Evolutionary conservation across 257 asterid genomes (phyloP).

Genomic region (Perilla frutescens): DNA sequence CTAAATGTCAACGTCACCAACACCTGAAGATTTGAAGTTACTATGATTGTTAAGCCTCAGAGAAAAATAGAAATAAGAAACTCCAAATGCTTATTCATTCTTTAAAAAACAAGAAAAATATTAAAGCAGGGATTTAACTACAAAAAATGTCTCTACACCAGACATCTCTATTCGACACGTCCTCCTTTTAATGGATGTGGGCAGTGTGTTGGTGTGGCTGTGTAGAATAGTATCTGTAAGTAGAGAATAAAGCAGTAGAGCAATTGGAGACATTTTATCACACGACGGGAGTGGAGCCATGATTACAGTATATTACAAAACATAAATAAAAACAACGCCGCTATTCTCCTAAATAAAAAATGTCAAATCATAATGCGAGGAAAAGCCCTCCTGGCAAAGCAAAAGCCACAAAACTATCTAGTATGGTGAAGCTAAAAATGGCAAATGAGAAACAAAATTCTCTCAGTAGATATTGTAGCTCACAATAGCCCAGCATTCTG

Average conservation of each 20-base stretch:
- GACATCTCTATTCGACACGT: background rate
- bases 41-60: background rate
- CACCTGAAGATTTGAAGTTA: too few species aligned
- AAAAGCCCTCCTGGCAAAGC: background rate
- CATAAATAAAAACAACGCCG: background rate
- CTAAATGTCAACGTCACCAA: too few species aligned
- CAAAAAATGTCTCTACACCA: too few species aligned
- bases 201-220: too few species aligned
- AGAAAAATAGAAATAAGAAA: background rate
- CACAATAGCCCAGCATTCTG: constrained; percentile 64
- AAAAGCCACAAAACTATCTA: background rate
- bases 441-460: constrained; percentile 1
- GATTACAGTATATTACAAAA: background rate
- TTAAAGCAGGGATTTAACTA: too few species aligned
- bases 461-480: background rate
- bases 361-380: background rate
- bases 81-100: too few species aligned
- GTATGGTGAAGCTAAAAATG: background rate
- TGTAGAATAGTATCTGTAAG: too few species aligned
- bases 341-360: background rate
- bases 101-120: background rate
- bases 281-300: background rate
- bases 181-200: too few species aligned
- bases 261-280: background rate
- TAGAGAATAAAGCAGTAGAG: background rate